These are phyloP conservation scores for Rhododendron henanense DNA, from an alignment of 148 eudicot genomes.

Conservation along the genomic window DNA sequence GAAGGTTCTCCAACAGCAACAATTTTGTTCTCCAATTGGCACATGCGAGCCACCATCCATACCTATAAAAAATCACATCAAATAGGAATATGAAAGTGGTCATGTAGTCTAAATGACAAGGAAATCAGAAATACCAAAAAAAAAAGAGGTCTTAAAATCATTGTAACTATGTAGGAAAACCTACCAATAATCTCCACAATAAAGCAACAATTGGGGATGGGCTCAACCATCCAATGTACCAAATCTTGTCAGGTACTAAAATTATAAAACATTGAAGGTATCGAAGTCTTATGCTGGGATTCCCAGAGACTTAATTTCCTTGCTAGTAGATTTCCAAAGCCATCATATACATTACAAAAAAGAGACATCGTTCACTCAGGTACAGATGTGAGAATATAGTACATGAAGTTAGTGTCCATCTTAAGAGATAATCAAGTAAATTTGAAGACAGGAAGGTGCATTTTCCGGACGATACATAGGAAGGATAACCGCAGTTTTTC, in stretches of 20 bases:
- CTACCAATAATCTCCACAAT: neutral
- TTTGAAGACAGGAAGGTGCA: neutral
- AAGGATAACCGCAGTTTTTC: neutral
- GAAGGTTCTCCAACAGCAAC: slow-evolving; percentile 28
- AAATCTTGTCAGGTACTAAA: neutral
- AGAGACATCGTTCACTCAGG: neutral
- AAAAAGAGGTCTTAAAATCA: neutral
- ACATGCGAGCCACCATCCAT: slow-evolving; percentile 98
- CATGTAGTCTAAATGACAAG: neutral
- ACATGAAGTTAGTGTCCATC: neutral
- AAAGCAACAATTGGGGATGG: neutral
- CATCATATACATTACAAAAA: neutral
- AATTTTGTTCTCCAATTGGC: slow-evolving; percentile 31
- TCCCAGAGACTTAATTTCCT: neutral
- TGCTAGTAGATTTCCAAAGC: neutral
- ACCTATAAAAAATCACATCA: slow-evolving; percentile 39
- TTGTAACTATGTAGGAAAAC: neutral
- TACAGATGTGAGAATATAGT: neutral
- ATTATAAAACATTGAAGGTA: neutral
- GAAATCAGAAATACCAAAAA: neutral
- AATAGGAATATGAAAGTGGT: neutral
- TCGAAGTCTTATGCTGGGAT: neutral
- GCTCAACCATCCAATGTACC: neutral
- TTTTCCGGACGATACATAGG: neutral
- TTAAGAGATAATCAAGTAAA: neutral